Evolutionary conservation across 805 yeast genomes (phyloP), one percentile per base, ranked within the genome.

Genomic region (Ascoidea asiatica): DNA sequence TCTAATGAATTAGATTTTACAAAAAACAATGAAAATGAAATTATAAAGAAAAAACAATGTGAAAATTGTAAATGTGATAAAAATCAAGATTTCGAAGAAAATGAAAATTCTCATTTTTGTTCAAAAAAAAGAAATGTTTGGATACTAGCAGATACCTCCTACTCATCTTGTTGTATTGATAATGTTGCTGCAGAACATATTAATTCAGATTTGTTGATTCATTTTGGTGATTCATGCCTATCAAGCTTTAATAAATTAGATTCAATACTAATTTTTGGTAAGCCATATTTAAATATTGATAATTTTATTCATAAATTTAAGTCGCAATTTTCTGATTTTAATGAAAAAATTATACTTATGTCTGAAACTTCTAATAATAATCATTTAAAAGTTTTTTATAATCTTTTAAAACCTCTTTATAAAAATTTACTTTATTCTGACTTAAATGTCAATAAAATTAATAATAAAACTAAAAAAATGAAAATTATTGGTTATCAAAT

Each of bases 141-240:
- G 84, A 75, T 90, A 17, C 64, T 92, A 36, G 98, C 97, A 0
- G 98, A 92, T 56, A 90, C 98, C 0, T 87, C 97, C 0, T 92
- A 92, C 56, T 85, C 95, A 22, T 70, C 95, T 1, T 92, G 98
- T 61, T 92, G 98, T 63, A 81, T 90, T 8, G 98, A 92, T 60
- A 97, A 89, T 56, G 94, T 90, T 21, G 97, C 98, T 0, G 95
- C 96, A 1, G 89, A 84, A 56, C 98, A 92, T 60, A 94, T 90
- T 15, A 57, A 66, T 5, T 88, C 92, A 5, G 95, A 90, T 50
- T 62, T 83, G 4, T 86, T 92, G 22, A 77, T 89, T 1, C 98
- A 92, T 61, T 86, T 89, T 61, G 98, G 98, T 2, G 95, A 87
- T 57, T 90, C 97, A 0, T 92, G 98, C 60, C 62, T 92, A 56